Evolutionary conservation across 208 protist genomes (phyloP).

Genomic region (Vickermania ingenoplastis): DNA sequence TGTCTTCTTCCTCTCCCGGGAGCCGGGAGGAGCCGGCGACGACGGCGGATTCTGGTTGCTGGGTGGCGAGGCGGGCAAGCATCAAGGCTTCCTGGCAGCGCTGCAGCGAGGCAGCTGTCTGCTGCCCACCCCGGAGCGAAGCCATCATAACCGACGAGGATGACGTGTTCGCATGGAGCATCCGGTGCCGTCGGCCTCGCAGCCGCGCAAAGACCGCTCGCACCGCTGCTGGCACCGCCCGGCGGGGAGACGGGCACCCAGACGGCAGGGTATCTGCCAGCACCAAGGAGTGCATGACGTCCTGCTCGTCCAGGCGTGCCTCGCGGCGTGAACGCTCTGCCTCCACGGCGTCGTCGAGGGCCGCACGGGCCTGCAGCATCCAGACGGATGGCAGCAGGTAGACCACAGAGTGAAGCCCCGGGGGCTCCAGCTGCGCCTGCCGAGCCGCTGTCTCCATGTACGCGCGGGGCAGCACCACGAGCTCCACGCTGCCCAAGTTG

Average conservation of each 20-base stretch:
- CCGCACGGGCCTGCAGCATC: conserved; percentile 2
- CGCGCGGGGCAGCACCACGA: conserved; percentile 29
- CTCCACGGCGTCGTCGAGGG: conserved; percentile 4
- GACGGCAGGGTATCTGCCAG: too few relatives aligned
- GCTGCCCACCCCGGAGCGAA: too few relatives aligned
- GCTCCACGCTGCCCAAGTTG: conserved; percentile 36
- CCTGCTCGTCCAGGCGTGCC: not conserved
- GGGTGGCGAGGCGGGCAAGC: not conserved
- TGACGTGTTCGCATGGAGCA: too few relatives aligned
- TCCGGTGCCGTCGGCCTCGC: not conserved
- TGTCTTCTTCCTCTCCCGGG: too few relatives aligned
- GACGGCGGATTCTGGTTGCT: too few relatives aligned
- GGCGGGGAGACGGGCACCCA: too few relatives aligned
- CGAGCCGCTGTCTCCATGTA: conserved; percentile 5
- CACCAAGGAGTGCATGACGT: not conserved
- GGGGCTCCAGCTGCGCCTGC: not conserved
- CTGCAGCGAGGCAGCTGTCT: too few relatives aligned
- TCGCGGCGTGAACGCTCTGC: not conserved
- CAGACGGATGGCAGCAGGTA: not conserved
- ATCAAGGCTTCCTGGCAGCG: not conserved
- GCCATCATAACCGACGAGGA: too few relatives aligned
- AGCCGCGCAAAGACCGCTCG: not conserved
- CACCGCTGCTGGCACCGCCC: not conserved
- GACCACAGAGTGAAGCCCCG: not conserved
- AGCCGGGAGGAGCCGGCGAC: too few relatives aligned